Evolutionary conservation across 495 filamentous ascomycete genomes (phyloP), one percentile per base, ranked within the genome.

Genomic region (Elasticomyces elasticus): DNA sequence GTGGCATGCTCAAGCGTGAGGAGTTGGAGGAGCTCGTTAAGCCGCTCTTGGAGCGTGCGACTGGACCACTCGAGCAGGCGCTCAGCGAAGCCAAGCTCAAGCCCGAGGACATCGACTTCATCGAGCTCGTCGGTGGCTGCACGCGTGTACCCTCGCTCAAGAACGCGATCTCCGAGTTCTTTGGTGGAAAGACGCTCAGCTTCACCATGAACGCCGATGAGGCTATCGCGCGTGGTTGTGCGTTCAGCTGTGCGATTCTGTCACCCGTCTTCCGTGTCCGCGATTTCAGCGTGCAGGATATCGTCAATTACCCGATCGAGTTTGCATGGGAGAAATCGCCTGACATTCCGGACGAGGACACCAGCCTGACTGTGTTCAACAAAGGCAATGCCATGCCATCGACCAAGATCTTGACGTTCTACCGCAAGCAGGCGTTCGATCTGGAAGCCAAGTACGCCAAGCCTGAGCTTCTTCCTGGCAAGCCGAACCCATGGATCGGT

Each of bases 241-340:
- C 94, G 55, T 99, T 97, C 76, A 89, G 85, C 77, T 99, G 92
- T 67, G 92, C 92, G 62, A 97, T 95, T 62, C 82, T 99, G 41
- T 99, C 92, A 0, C 92, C 92, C 23, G 86, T 94, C 60, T 99
- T 99, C 84, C 89, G 89, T 70, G 94, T 97, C 65, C 87, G 94
- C 66, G 92, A 97, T 74, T 99, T 97, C 72, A 82, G 89, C 62
- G 81, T 97, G 48, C 89, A 95, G 75, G 92, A 99, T 68, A 89
- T 96, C 60, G 88, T 96, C 69, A 89, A 81, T 75, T 97, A 97
- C 74, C 92, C 92, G 28, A 95, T 99, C 71, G 94, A 99, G 70
- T 99, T 99, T 74, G 86, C 87, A 51, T 99, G 92, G 92, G 92
- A 99, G 78, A 92, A 97, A 76, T 95, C 92, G 24, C 80, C 89